Evolutionary conservation across 2,329 filamentous ascomycete genomes (phyloP), one percentile per base, ranked within the genome.

Genomic region (Tolypocladium paradoxum): DNA sequence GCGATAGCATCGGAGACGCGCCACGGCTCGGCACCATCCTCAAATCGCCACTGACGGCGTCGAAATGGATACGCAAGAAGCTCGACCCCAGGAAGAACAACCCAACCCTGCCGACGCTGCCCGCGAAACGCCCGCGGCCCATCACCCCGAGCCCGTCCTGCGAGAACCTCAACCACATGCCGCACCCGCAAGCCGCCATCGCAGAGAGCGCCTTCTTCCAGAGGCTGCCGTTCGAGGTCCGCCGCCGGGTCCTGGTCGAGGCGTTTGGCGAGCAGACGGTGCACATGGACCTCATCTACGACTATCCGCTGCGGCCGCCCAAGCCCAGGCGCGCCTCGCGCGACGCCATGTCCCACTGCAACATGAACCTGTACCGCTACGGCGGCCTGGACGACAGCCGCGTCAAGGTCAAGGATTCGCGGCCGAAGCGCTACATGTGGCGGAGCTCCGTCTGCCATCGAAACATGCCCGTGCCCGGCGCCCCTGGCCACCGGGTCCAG

Each of bases 161-260:
- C 11, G 54, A 56, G 9, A 38, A 29, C 48, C 45, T 56, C 52
- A 38, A 29, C 48, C 45, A 54, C 52, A 20, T 45, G 37, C n/a
- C 35, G 8, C 24, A 50, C 11, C 18, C 31, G n/a, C n/a, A 24
- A n/a, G 36, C 24, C 18, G 55, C 50, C 29, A 46, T 45, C 22
- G 48, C 55, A 16, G 24, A 52, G 29, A 57, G 55, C 46, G 12
- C 45, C 36, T 66, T 70, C 53, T 65, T 69, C 52, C 61, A 60
- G 48, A 60, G 58, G 31, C 57, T 71, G 1, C 67, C 68, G 9
- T 55, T 62, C 9, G 68, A 70, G 56, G 61, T 71, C 7, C 63
- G 69, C 20, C 63, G 60, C 48, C 62, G 62, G 55, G 62, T 70
- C 48, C 51, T 64, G 16, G 43, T 54, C 3, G 56, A 55, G 7